Percentiles rank a stretch among this genome's conserved stretches.
phyloP scores from a whole-genome alignment of 345 rosid species.

The Nasturtium officinale region DNA sequence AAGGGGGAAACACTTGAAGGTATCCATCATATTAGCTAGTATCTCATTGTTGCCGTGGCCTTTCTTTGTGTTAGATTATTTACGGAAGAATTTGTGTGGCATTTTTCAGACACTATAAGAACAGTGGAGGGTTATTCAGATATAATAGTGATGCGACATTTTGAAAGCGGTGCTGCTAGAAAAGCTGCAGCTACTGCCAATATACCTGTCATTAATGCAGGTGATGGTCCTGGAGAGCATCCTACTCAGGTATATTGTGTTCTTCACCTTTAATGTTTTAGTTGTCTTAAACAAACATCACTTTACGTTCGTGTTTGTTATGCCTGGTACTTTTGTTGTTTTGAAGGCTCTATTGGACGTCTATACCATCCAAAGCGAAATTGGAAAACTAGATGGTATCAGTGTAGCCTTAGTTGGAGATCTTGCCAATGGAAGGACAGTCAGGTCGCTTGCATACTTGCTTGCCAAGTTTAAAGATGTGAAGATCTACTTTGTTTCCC shows the following conservation, averaged over 20 bases:
- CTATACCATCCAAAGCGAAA: conserved; percentile 85
- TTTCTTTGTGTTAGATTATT: conserved; percentile 9
- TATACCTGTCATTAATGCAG: conserved; percentile 92
- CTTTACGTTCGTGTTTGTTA: not conserved
- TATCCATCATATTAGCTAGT: conserved; percentile 20
- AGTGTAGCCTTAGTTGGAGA: conserved; percentile 93
- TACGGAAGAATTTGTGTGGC: not conserved
- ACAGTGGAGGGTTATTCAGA: conserved; percentile 93
- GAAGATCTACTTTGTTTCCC: conserved; percentile 87
- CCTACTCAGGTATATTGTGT: conserved; percentile 74
- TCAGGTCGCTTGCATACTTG: conserved; percentile 88
- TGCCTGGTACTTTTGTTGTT: not conserved
- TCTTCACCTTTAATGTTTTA: not conserved
- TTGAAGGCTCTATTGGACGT: conserved; percentile 88
- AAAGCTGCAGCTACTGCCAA: conserved; percentile 84
- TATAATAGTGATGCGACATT: conserved; percentile 93
- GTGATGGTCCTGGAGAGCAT: conserved; percentile 99
- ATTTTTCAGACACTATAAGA: conserved; percentile 77
- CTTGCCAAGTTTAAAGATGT: conserved; percentile 84
- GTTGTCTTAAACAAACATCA: not conserved
- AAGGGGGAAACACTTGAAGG: conserved; percentile 99
- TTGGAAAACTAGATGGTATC: conserved; percentile 86
- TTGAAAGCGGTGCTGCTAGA: conserved; percentile 94
- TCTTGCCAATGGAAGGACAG: conserved; percentile 96
- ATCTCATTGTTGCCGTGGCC: conserved; percentile 7